Evolutionary conservation across 305 asterid genomes (phyloP), one percentile per base, ranked within the genome.

Genomic region (Euphrasia arctica): DNA sequence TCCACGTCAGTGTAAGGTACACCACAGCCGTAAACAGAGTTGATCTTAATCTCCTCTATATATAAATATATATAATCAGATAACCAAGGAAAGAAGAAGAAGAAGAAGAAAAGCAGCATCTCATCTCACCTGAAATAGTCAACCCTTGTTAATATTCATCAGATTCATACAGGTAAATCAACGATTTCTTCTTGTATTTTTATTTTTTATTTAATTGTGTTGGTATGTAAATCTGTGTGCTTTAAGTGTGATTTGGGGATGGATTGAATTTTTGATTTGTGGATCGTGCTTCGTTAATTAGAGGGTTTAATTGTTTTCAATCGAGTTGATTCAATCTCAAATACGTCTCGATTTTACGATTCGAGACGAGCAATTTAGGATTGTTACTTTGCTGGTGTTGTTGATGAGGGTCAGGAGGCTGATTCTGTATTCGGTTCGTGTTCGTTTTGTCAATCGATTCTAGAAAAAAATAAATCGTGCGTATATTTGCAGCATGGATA

Each of bases 401-500:
- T 28, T 32, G 60, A 43, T 61, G 64, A 72, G n/a, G 39, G 64
- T 45, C 36, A 39, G 58, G 63, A 12, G 39, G 61, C 3, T 15
- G 62, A 63, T 36, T 36, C 8, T 42, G 60, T 58, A 52, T 45
- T 47, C 42, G 42, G 39, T 4, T 34, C 41, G 6, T 34, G 41
- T 34, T 34, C 41, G 41, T 34, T 34, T 5, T 34, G 41, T 6
- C 42, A 6, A 36, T 36, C 8, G 42, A 36, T 36, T 36, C 8
- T 36, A 36, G 42, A 36, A 36, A 36, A 36, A 36, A 34, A 34
- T 5, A 5, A 36, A 36, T 6, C 10, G 18, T 18, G 22, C 22
- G 22, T 18, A 18, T 18, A 18, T 72, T 48, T 72, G 73, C 80
- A 85, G 84, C 75, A 82, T 82, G 91, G 85, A 82, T 63, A 36